These are phyloP conservation scores for Jasminum sambac DNA, from an alignment of 257 asterid species.

Conservation along the genomic window DNA sequence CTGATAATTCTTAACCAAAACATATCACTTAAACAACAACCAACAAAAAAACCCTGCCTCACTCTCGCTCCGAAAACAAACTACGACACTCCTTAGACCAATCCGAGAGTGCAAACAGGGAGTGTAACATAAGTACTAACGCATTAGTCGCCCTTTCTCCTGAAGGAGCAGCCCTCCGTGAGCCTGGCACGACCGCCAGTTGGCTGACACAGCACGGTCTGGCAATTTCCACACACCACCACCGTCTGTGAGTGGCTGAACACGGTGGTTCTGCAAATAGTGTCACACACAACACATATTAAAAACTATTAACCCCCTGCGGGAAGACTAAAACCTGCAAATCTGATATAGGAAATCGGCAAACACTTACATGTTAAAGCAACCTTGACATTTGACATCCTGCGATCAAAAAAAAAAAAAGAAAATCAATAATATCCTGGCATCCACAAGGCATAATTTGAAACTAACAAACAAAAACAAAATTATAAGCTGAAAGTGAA, in stretches of 20 bases:
- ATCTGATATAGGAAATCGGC: neutral
- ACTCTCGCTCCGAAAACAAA: neutral
- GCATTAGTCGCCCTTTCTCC: conserved; percentile 1
- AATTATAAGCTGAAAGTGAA: neutral
- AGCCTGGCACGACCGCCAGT: conserved; percentile 4
- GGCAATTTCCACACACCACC: conserved; percentile 6
- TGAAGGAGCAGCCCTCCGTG: neutral
- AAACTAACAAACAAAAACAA: neutral
- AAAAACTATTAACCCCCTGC: neutral
- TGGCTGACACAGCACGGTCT: conserved; percentile 9
- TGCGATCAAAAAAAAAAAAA: neutral
- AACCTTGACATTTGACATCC: conserved; percentile 8
- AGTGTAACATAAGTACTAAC: neutral
- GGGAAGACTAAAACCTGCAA: neutral
- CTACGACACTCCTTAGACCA: neutral
- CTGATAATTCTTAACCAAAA: neutral
- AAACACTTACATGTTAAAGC: conserved; percentile 2
- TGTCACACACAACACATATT: neutral
- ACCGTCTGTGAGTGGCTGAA: conserved; percentile 7
- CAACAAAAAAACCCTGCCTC: neutral
- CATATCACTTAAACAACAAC: neutral
- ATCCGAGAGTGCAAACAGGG: neutral
- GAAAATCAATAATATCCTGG: neutral
- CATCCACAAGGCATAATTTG: too few relatives aligned
- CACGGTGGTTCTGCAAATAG: neutral